Percentiles rank a stretch among this genome's conserved stretches.
These are phyloP conservation scores for Ascodesmis nigricans DNA, from an alignment of 495 filamentous ascomycete genomes.

Conservation along the genomic window DNA sequence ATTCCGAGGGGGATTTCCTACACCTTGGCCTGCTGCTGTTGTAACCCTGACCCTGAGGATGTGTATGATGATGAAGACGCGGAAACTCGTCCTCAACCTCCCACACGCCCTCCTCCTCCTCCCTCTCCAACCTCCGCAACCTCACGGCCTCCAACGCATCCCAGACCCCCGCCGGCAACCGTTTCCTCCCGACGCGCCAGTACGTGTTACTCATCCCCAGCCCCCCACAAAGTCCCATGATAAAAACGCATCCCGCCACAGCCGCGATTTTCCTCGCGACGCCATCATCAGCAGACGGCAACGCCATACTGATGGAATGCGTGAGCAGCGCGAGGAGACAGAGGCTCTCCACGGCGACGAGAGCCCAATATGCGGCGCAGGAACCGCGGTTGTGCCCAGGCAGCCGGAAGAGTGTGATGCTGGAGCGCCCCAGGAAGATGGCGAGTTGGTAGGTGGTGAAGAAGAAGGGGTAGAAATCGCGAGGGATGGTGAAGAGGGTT, in stretches of 20 bases:
- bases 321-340: constrained; percentile 10
- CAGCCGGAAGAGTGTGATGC: constrained; percentile 14
- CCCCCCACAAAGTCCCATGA: constrained; percentile 14
- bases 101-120: constrained; percentile 11
- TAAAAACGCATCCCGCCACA: constrained; percentile 8
- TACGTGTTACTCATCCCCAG: constrained; percentile 19
- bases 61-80: no score
- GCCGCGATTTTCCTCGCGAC: no score
- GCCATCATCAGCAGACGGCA: no score
- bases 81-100: no score
- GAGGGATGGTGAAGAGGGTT: constrained; percentile 8
- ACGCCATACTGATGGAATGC: constrained; percentile 8
- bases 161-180: constrained; percentile 12
- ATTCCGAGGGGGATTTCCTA: no score
- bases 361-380: constrained; percentile 10
- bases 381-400: constrained; percentile 9
- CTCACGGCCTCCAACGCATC: constrained; percentile 7
- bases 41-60: no score
- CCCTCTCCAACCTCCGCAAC: constrained; percentile 3
- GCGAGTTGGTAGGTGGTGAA: constrained; percentile 14
- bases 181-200: constrained; percentile 14
- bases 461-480: constrained; percentile 17
- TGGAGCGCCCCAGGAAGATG: constrained; percentile 13
- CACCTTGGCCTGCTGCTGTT: no score
- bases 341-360: constrained; percentile 7